Evolutionary conservation across 192 early-diverging fungal genomes (phyloP), one percentile per base, ranked within the genome.

Genomic region (Radiomyces spectabilis): DNA sequence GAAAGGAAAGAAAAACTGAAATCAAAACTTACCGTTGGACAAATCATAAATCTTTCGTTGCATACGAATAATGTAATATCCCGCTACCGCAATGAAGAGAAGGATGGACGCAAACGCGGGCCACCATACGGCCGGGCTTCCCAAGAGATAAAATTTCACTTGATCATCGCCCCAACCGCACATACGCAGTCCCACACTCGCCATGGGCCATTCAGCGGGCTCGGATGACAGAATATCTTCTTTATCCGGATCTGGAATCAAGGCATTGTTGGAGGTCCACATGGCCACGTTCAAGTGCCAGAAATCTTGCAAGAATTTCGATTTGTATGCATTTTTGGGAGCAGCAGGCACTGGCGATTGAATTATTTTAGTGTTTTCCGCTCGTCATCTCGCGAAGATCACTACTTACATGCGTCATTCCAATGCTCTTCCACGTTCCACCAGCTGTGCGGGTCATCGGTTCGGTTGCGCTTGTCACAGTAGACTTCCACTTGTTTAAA

Each of bases 51-150:
- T 79, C 25, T 79, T 59, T 47, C 92, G 71, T 57, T 85, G 80
- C 38, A 60, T 69, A 32, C 93, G 77, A 29, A 93, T 55, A 3
- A 73, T 53, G 59, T 89, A 91, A n/a, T 32, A 38, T 13, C 29
- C 6, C 21, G 30, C 5, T 5, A 42, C 19, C 3, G 21, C 18
- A 0, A 56, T 38, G 8, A 76, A 46, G 2, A 77, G 50, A 19
- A 82, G 43, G 10, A 91, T 46, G 13, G 80, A 75, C 21, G 63
- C 56, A 6, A 85, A 73, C 13, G 78, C 68, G 3, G 80, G 63
- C 93, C 91, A 91, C 94, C 94, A 99, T 4, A 93, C 81, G 12
- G 92, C 60, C 7, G 97, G 95, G 52, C 94, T 91, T n/a, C 95
- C 97, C 24, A 93, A 66, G 31, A 99, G 74, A 68, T 82, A 97